Evolutionary conservation across 768 basidiomycete genomes (phyloP).

Genomic region (Gelatoporia subvermispora): DNA sequence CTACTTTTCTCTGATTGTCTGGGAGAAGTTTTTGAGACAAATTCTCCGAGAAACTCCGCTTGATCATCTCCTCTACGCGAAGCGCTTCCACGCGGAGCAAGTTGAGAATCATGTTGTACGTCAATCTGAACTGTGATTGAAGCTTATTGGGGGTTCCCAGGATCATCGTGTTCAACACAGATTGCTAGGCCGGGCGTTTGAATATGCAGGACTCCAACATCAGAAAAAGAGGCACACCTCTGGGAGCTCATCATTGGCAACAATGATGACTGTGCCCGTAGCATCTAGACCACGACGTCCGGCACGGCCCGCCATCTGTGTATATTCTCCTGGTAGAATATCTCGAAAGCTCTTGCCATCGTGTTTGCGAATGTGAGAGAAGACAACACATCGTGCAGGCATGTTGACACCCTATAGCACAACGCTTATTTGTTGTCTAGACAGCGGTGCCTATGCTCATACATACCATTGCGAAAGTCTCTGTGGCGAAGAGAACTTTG

Average conservation of each 20-base stretch:
- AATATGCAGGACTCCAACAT: not conserved
- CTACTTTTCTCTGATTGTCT: conserved; percentile 86
- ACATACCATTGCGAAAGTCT: conserved; percentile 96
- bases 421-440: not conserved
- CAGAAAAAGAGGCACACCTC: conserved; percentile 50
- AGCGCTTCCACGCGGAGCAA: conserved; percentile 93
- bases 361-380: conserved; percentile 91
- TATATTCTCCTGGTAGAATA: conserved; percentile 89
- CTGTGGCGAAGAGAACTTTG: conserved; percentile 95
- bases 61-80: conserved; percentile 98
- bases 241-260: conserved; percentile 78
- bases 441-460: not conserved
- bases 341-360: conserved; percentile 92
- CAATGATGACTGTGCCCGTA: conserved; percentile 93
- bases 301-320: conserved; percentile 98
- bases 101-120: conserved; percentile 99
- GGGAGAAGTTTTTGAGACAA: conserved; percentile 88
- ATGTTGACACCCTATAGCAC: conserved; percentile 88
- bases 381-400: conserved; percentile 97
- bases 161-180: conserved; percentile 80
- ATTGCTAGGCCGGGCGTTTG: conserved; percentile 60
- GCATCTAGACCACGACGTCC: conserved; percentile 92
- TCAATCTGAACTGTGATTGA: conserved; percentile 92
- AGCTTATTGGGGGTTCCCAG: conserved; percentile 91
- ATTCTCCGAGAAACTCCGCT: conserved; percentile 97